Conservation (phyloP, 2,329 filamentous ascomycete species). For the Clarireedia monteithiana region DNA sequence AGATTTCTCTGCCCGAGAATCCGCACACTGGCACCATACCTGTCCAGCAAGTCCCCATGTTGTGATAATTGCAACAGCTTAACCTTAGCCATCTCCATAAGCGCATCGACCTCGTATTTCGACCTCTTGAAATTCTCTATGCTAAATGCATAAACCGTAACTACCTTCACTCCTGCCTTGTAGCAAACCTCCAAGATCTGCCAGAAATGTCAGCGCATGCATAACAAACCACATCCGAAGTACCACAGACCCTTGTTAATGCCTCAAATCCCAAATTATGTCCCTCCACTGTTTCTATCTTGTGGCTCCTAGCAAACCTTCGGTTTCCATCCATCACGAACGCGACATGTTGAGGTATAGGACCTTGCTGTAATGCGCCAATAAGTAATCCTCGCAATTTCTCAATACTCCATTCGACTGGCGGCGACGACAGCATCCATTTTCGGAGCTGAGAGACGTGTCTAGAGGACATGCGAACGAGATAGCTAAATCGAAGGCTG, state of each 20-base stretch:
- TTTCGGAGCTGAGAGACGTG: constrained; percentile 54
- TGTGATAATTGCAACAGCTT: constrained; percentile 88
- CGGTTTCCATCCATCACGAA: constrained; percentile 99
- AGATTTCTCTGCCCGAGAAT: constrained; percentile 79
- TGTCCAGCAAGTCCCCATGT: constrained; percentile 86
- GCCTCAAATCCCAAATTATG: constrained; percentile 96
- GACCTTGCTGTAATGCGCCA: constrained; percentile 79
- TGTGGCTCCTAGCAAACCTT: constrained; percentile 79
- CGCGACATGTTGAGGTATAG: constrained; percentile 91
- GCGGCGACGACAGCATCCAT: constrained; percentile 83
- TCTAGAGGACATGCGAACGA: constrained; percentile 37
- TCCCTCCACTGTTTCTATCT: constrained; percentile 94
- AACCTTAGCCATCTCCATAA: constrained; percentile 97
- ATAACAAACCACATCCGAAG: not conserved
- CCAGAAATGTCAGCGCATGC: constrained; percentile 10
- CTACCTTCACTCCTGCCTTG: constrained; percentile 91
- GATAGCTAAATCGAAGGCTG: not conserved
- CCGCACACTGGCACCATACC: constrained; percentile 81
- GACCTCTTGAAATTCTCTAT: constrained; percentile 99
- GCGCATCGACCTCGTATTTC: constrained; percentile 89
- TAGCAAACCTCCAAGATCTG: constrained; percentile 96
- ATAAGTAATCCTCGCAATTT: constrained; percentile 79
- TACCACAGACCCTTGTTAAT: constrained; percentile 62
- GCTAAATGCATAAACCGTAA: constrained; percentile 97
- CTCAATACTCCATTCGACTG: constrained; percentile 80